Evolutionary conservation across 2,329 filamentous ascomycete genomes (phyloP), one percentile per base, ranked within the genome.

Genomic region (Neophaeococcomyces aloes): DNA sequence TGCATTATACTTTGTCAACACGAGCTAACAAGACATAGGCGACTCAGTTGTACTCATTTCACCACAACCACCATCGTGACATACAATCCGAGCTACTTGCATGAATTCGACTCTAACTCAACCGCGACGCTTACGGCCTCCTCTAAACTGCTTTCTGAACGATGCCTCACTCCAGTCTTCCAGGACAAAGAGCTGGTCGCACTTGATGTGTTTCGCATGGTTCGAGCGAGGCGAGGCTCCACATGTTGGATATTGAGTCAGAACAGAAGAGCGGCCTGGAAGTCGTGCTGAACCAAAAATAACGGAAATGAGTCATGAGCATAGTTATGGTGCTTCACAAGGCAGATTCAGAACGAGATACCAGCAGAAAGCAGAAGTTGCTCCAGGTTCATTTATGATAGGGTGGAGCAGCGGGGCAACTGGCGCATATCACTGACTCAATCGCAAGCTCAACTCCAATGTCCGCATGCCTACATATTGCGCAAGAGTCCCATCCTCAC

Each of bases 41-140:
- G 81, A 84, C 56, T 83, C 80, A 47, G 81, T 85, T 42, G 78
- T 84, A 47, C 70, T 84, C 56, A 81, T 83, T 56, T 83, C 80
- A 43, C 79, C 79, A 11, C 74, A 77, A 54, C 70, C 67, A 11
- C 42, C 44, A 42, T 65, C 55, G 59, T 57, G 48, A 53, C 40
- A 47, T 36, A 33, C 23, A 27, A 27, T 5, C 23, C n/a, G n/a
- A n/a, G n/a, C n/a, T n/a, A n/a, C n/a, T n/a, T n/a, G n/a, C n/a
- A n/a, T n/a, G n/a, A n/a, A n/a, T n/a, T n/a, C n/a, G n/a, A n/a
- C n/a, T n/a, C n/a, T n/a, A n/a, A n/a, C n/a, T n/a, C n/a, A n/a
- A n/a, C n/a, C n/a, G n/a, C n/a, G n/a, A n/a, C n/a, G n/a, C n/a
- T n/a, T n/a, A n/a, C n/a, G n/a, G n/a, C n/a, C n/a, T n/a, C n/a